These are phyloP conservation scores for Ustilago lituana DNA, from an alignment of 1,284 basidiomycete species.

Conservation along the genomic window DNA sequence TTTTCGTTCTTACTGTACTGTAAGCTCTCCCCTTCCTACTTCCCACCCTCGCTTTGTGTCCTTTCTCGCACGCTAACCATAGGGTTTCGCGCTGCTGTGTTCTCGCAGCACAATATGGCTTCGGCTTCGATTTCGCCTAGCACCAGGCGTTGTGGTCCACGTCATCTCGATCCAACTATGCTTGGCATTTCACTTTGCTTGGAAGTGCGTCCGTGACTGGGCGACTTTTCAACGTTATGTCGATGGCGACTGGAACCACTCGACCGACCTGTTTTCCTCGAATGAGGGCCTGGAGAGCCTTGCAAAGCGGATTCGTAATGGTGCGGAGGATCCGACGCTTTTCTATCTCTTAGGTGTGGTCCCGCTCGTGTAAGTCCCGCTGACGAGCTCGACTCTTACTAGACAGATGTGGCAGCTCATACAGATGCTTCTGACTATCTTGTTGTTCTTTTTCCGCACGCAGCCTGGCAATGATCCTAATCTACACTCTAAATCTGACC, in stretches of 20 bases:
- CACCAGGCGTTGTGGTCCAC: slow-evolving; percentile 18
- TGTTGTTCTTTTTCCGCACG: not conserved
- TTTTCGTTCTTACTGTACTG: slow-evolving; percentile 23
- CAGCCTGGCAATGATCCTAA: slow-evolving; percentile 30
- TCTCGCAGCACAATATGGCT: slow-evolving; percentile 8
- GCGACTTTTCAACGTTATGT: slow-evolving; percentile 20
- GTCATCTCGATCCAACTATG: slow-evolving; percentile 15
- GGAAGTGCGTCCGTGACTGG: slow-evolving; percentile 42
- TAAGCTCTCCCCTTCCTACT: slow-evolving; percentile 1
- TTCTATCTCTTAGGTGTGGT: slow-evolving; percentile 36
- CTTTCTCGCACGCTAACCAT: too few species aligned
- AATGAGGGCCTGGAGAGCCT: slow-evolving; percentile 5
- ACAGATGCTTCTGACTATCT: not conserved
- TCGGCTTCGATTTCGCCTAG: slow-evolving; percentile 18
- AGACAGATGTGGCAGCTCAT: too few species aligned
- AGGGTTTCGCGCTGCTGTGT: too few species aligned
- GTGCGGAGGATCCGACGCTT: slow-evolving; percentile 19
- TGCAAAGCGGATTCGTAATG: slow-evolving; percentile 8
- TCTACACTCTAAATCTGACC: slow-evolving; percentile 29
- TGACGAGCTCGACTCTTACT: too few species aligned
- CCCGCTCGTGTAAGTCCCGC: slow-evolving; percentile 32
- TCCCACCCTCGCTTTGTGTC: too few species aligned
- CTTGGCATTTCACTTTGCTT: slow-evolving; percentile 29
- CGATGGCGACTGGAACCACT: slow-evolving; percentile 15
- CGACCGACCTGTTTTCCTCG: not conserved